Percentiles rank a stretch among this genome's conserved stretches.
phyloP scores from a whole-genome alignment of 495 filamentous ascomycete species.

The Tuber indicum region DNA sequence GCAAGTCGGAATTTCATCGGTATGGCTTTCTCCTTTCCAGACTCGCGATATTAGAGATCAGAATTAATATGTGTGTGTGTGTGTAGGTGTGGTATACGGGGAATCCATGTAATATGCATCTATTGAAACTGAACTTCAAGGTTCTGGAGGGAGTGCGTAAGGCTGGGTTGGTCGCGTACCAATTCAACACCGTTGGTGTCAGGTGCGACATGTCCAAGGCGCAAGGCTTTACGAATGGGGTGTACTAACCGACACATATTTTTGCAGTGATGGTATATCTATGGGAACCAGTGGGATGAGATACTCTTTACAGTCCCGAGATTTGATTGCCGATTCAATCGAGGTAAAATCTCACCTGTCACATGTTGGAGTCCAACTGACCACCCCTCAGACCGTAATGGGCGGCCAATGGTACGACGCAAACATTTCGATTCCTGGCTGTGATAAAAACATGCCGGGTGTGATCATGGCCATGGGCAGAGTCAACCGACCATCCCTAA shows the following conservation, averaged over 20 bases:
- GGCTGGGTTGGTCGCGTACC: slow-evolving; percentile 72
- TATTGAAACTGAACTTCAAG: slow-evolving; percentile 74
- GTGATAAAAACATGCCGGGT: slow-evolving; percentile 99
- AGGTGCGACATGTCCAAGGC: slow-evolving; percentile 52
- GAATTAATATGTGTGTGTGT: not conserved
- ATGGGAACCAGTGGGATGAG: slow-evolving; percentile 88
- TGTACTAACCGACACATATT: not conserved
- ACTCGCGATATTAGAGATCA: not conserved
- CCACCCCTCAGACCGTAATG: slow-evolving; percentile 82
- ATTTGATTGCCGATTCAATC: slow-evolving; percentile 94
- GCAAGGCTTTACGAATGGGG: not conserved
- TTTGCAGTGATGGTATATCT: slow-evolving; percentile 57
- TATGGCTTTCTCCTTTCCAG: slow-evolving; percentile 45
- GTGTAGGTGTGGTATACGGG: slow-evolving; percentile 66
- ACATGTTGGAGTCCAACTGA: not conserved
- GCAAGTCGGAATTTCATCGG: slow-evolving; percentile 92
- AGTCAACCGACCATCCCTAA: slow-evolving; percentile 84
- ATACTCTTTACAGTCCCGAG: slow-evolving; percentile 85
- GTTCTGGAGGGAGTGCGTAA: slow-evolving; percentile 79
- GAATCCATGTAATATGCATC: slow-evolving; percentile 99
- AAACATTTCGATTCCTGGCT: slow-evolving; percentile 96
- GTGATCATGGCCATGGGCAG: slow-evolving; percentile 97
- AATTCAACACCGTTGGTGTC: slow-evolving; percentile 98
- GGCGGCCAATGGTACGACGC: slow-evolving; percentile 98
- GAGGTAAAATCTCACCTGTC: slow-evolving; percentile 47